Conservation (phyloP, 106 monocot genomes). For the Dendrobium chrysotoxum region DNA sequence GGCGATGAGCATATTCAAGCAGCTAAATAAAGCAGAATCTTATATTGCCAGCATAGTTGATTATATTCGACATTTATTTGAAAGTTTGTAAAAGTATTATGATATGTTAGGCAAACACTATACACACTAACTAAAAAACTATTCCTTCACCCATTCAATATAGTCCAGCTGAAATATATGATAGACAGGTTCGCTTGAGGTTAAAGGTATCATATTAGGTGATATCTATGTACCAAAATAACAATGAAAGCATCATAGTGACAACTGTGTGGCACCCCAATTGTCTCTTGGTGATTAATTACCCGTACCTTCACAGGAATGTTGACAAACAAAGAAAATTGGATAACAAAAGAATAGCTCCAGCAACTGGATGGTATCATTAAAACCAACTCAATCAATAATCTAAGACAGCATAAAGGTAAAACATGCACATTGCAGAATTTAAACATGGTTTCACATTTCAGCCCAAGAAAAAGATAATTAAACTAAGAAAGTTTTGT, state of each 20-base stretch:
- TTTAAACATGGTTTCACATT: background rate
- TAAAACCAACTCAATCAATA: constrained; percentile 2
- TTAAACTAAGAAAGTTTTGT: background rate
- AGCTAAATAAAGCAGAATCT: background rate
- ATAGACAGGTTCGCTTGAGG: background rate
- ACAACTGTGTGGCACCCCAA: background rate
- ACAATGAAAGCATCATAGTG: background rate
- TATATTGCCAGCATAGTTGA: background rate
- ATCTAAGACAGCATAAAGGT: background rate
- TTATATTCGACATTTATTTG: background rate
- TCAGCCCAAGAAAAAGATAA: background rate
- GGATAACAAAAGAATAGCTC: background rate
- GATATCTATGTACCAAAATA: background rate
- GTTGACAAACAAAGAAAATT: background rate
- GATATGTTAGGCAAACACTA: background rate
- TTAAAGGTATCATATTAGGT: background rate
- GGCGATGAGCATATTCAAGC: background rate
- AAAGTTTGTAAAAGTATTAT: background rate
- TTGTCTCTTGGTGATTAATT: background rate
- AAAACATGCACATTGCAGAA: background rate
- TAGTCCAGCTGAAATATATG: background rate
- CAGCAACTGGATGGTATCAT: background rate
- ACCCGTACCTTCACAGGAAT: background rate
- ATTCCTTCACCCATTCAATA: background rate
- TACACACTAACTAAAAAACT: background rate